These are phyloP conservation scores for Effrenium voratum DNA, from an alignment of 73 alveolate genomes.

Conservation along the genomic window DNA sequence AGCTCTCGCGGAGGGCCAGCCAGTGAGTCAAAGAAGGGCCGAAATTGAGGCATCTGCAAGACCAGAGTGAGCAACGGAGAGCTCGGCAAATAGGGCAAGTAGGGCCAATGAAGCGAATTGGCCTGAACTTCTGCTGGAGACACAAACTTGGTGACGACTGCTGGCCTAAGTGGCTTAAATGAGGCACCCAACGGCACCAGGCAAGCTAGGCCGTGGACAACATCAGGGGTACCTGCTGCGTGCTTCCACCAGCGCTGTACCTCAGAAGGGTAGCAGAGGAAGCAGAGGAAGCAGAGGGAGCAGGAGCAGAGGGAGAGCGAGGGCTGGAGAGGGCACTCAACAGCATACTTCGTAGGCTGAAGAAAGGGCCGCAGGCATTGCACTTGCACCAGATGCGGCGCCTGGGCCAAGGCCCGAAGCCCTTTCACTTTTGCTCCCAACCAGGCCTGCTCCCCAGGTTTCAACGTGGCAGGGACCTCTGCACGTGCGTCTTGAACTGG, in stretches of 20 bases:
- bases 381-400: conserved; percentile 84
- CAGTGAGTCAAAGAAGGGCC: conserved; percentile 72
- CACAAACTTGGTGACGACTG: conserved; percentile 74
- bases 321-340: conserved; percentile 26
- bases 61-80: background rate
- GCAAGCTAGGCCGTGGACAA: background rate
- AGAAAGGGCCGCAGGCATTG: conserved; percentile 88
- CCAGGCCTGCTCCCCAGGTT: conserved; percentile 81
- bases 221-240: conserved; percentile 76
- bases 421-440: background rate
- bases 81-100: background rate
- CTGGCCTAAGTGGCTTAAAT: conserved; percentile 79
- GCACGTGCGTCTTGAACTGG: background rate
- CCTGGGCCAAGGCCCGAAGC: conserved; percentile 4
- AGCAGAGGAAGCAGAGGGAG: background rate
- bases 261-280: background rate
- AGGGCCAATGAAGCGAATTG: background rate
- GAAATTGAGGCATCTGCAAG: conserved; percentile 52
- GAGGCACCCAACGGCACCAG: too few species aligned
- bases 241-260: conserved; percentile 51
- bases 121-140: conserved; percentile 84
- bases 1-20: conserved; percentile 70
- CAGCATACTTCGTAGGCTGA: conserved; percentile 79
- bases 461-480: conserved; percentile 79
- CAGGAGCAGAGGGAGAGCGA: background rate